Evolutionary conservation across 345 rosid species (phyloP), one percentile per base, ranked within the genome.

Genomic region (Salix dunnii): DNA sequence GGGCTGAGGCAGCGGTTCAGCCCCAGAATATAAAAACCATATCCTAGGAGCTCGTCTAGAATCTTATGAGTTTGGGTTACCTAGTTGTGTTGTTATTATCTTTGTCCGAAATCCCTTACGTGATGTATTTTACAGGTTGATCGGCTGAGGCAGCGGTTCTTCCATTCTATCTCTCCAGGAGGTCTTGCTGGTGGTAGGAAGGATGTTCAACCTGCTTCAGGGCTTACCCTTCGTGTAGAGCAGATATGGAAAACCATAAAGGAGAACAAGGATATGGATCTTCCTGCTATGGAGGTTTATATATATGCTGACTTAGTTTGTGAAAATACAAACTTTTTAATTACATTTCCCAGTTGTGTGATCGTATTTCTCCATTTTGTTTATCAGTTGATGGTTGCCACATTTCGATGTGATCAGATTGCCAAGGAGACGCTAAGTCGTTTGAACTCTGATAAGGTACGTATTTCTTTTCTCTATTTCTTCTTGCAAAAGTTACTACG

Each of bases 381-480:
- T n/a, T 73, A n/a, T 68, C 58, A 83, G 86, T 79, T 83, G 43
- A 80, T 80, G 84, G 86, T 83, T 71, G 83, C 84, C 10, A 80
- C 82, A 46, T 75, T 79, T 13, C 79, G 87, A 12, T 84, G 87
- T 71, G 87, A 81, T 42, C 77, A 81, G 66, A 81, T 84, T 76
- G 82, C 72, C 43, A 70, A 79, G 36, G 87, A 78, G 76, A 81
- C 73, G 82, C 73, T 78, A 35, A 43, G 48, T 30, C 3, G 3
- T 25, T 76, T 84, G 63, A 25, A 62, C 13, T 43, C 73, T 36
- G 79, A 84, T 70, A 62, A 78, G 79, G 87, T 84, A n/a, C n/a
- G n/a, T n/a, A 1, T 51, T 60, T 38, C 33, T 36, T 36, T 38
- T 38, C 2, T 1, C 10, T 33, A 6, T 33, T 33, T 33, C 35